phyloP scores from a whole-genome alignment of 1,139 yeast species.

The Zygosaccharomyces pseudobailii region DNA sequence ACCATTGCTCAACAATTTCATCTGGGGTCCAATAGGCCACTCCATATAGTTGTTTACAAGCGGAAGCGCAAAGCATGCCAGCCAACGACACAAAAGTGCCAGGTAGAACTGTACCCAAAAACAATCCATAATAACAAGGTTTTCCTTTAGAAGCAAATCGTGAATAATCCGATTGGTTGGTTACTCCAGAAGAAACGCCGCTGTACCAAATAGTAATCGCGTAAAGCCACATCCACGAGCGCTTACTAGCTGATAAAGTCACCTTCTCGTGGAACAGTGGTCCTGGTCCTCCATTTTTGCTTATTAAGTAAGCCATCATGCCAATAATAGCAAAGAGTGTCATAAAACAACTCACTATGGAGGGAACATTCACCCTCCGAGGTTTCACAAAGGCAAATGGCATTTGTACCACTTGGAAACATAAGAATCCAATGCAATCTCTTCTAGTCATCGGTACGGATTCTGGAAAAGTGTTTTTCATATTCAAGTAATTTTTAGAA shows the following conservation, averaged over 20 bases:
- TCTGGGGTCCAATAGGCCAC: conserved; percentile 34
- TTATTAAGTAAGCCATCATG: conserved; percentile 22
- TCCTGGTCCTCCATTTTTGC: conserved; percentile 30
- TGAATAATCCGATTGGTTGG: conserved; percentile 36
- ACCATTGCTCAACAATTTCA: conserved; percentile 28
- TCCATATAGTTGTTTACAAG: conserved; percentile 29
- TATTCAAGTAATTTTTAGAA: conserved; percentile 23
- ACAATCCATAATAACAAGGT: conserved; percentile 22
- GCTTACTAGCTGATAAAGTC: conserved; percentile 11
- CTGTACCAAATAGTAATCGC: conserved; percentile 35
- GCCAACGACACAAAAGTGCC: conserved; percentile 35
- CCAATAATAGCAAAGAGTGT: conserved; percentile 26
- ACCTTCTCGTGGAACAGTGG: conserved; percentile 20
- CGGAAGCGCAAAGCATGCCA: conserved; percentile 34
- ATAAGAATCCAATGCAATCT: conserved; percentile 31
- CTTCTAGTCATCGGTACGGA: conserved; percentile 27
- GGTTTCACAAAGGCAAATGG: conserved; percentile 31
- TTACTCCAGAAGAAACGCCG: conserved; percentile 33
- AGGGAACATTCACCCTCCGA: conserved; percentile 12
- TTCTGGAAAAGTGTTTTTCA: conserved; percentile 25
- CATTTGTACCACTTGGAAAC: conserved; percentile 27
- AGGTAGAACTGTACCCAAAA: conserved; percentile 21
- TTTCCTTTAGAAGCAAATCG: conserved; percentile 30
- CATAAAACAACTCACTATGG: conserved; percentile 18
- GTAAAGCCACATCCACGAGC: conserved; percentile 34